Base-by-base conservation (phyloP, 2,329 filamentous ascomycete species). In the Alternaria panax region DNA sequence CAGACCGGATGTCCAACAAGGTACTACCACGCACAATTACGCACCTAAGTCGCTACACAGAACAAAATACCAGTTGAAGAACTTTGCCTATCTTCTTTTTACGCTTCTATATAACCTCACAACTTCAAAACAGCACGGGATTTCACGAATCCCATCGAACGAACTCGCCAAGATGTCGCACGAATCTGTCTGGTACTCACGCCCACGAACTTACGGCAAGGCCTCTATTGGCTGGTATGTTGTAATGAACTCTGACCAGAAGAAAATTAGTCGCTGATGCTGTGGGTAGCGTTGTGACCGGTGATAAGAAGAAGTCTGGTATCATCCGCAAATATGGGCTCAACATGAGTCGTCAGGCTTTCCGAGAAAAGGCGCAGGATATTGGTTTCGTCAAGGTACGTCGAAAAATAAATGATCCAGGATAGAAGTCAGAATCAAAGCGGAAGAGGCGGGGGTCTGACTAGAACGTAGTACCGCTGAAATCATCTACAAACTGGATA, bases 291-390 rank as follows among this genome's bases (percentile, higher is more conserved):
- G 65, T 73, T 11, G 71, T 74, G 1, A 74, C 70, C 0, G 72
- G 72, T 36, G 60, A 64, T 20, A 73, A 66, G 57, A 74, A 74
- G 56, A 68, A 67, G 18, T 93, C 94, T 76, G 95, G 95, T 92
- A 88, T 99, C 74, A 97, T 99, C 87, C 93, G 95, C 87, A 99
- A 99, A 86, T 98, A 98, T 85, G 94, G 94, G 79, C 87, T 97
- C 75, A 92, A 96, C 75, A 87, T 89, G 82, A 88, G 86, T 82
- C 85, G 86, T 81, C 84, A 86, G 80, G 88, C 86, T 82, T 89
- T 89, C 82, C 79, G 87, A 70, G 87, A 89, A 82, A 88, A 88
- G 83, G 82, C 84, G 67, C 78, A 79, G 70, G 87, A 89, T 78
- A 88, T 89, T 75, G 87, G 87, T 64, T 89, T 89, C 81, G 80